Evolutionary conservation across 192 early-diverging fungal species (phyloP).

Genomic region (Coemansia sp.): DNA sequence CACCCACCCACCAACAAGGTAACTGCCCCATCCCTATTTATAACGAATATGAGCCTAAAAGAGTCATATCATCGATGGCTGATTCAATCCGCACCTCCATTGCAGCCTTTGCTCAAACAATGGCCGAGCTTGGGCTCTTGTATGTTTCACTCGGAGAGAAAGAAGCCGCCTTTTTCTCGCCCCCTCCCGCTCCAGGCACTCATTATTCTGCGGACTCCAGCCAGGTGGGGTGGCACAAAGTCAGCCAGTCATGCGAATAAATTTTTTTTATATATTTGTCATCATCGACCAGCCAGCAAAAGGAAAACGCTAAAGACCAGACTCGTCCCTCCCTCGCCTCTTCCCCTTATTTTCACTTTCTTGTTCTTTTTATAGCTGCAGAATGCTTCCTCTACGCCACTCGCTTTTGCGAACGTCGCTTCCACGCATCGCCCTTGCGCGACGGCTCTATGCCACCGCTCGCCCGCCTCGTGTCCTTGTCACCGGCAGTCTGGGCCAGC

Average conservation of each 20-base stretch:
- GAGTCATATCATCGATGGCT: too few relatives aligned
- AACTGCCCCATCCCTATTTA: too few relatives aligned
- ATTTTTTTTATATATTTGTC: too few relatives aligned
- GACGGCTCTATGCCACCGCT: constrained; percentile 18
- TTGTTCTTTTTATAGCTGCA: neutral
- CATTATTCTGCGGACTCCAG: too few relatives aligned
- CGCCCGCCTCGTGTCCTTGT: constrained; percentile 56
- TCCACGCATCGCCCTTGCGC: constrained; percentile 2
- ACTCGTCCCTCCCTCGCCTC: neutral
- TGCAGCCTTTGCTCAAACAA: neutral
- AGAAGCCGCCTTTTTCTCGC: too few relatives aligned
- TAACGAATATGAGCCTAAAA: too few relatives aligned
- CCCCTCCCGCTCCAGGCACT: too few relatives aligned
- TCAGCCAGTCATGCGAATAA: too few relatives aligned
- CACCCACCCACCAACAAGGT: too few relatives aligned
- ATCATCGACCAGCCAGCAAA: too few relatives aligned
- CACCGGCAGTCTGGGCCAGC: constrained; percentile 61
- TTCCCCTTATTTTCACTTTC: neutral
- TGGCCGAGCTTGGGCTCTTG: neutral
- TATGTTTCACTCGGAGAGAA: neutral
- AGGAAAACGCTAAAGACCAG: neutral
- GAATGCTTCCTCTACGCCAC: neutral
- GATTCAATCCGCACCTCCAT: neutral
- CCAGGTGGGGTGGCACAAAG: too few relatives aligned
- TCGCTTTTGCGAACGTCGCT: neutral